Evolutionary conservation across 257 asterid genomes (phyloP), one percentile per base, ranked within the genome.

Genomic region (Solanum tacnaense): DNA sequence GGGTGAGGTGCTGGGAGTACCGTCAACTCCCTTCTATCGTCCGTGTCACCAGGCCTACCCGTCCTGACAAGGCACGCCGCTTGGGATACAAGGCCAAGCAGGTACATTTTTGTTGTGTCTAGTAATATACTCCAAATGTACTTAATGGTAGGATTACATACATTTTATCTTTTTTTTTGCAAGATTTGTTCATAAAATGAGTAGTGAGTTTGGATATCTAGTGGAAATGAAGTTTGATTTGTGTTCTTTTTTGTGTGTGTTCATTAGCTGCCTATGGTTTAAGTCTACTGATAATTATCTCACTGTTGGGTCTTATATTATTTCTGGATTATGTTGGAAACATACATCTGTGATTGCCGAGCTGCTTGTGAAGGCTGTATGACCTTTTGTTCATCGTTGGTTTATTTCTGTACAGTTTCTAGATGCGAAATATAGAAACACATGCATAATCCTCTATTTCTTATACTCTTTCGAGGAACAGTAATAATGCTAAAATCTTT

Each of bases 11-110:
- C 41, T 81, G 85, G 85, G 85, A 81, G 85, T 81, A 81, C 41
- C 85, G 68, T 13, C 85, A 81, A 16, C 85, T 46, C 18, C 85
- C 85, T 2, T 81, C 85, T 81, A 81, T 81, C 11, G 85, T 81
- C 18, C 70, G 70, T 81, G 85, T 81, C 41, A 81, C 85, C 25
- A 81, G 68, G 41, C 68, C 85, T 46, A 81, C 70, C 13, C 85
- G 85, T 46, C 85, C 85, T 29, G 85, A 81, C 29, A 81, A 81
- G 85, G 85, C 85, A 46, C 85, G 85, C 41, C 85, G 85, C 29
- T 29, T 81, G 41, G 85, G 85, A 3, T 81, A 81, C 85, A 81
- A 81, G 62, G 85, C 85, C 68, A 81, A 81, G 68, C 85, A 81
- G 68, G 41, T 81, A 81, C 2, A 46, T 79, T 78, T 78, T 13